Percentiles rank a stretch among this genome's conserved stretches.
Conservation (phyloP, 352 stramenopile species). For the Pythium volutum region DNA sequence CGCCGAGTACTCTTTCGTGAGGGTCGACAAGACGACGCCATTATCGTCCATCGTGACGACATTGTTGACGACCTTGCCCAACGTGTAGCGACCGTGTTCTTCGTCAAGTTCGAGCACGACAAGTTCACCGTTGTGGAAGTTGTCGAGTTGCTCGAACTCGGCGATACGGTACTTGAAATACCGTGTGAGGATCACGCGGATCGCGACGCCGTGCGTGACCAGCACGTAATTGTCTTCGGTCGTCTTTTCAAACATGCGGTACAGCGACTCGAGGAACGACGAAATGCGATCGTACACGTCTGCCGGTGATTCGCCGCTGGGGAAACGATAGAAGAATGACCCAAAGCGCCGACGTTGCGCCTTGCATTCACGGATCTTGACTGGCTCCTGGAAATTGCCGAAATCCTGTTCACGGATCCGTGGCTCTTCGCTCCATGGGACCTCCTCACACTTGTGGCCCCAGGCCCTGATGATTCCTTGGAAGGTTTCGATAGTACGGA, state of each 20-base stretch:
- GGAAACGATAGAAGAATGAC: slow-evolving; percentile 89
- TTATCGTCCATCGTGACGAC: slow-evolving; percentile 45
- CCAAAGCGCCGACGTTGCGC: slow-evolving; percentile 70
- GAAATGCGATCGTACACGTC: slow-evolving; percentile 89
- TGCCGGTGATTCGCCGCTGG: slow-evolving; percentile 81
- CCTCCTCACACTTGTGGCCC: slow-evolving; percentile 44
- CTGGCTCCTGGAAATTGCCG: slow-evolving; percentile 86
- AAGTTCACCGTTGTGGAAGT: slow-evolving; percentile 85
- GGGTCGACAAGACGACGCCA: slow-evolving; percentile 28
- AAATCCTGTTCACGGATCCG: slow-evolving; percentile 90
- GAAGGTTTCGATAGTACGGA: slow-evolving; percentile 87
- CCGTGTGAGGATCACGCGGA: slow-evolving; percentile 85
- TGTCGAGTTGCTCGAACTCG: slow-evolving; percentile 83
- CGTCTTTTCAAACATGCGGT: slow-evolving; percentile 80
- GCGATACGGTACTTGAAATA: slow-evolving; percentile 88
- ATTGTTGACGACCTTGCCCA: slow-evolving; percentile 69
- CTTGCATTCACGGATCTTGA: slow-evolving; percentile 83
- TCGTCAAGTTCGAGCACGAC: slow-evolving; percentile 79
- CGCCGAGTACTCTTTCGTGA: slow-evolving; percentile 45
- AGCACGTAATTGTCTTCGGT: slow-evolving; percentile 82
- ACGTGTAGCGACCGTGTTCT: slow-evolving; percentile 47
- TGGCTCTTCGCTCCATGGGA: slow-evolving; percentile 81
- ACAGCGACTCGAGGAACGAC: slow-evolving; percentile 86
- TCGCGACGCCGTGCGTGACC: slow-evolving; percentile 84
- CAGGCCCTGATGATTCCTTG: slow-evolving; percentile 72